Percentiles rank a stretch among this genome's conserved stretches.
phyloP scores from a whole-genome alignment of 2,329 filamentous ascomycete species.

The Penicillium sp. region DNA sequence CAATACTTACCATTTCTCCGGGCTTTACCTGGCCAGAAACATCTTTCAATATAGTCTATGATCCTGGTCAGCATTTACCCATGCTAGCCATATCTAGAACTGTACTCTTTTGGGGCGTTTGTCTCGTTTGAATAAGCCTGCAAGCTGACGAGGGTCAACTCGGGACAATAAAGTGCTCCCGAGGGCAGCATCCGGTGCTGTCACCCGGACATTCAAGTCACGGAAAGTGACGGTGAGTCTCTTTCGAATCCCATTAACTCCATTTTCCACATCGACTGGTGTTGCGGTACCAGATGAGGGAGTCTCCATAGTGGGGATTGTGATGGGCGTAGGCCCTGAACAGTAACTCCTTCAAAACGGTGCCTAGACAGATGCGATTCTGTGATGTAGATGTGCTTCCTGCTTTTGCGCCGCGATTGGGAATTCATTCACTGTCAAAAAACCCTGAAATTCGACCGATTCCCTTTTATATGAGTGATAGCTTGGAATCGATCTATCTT shows the following conservation, averaged over 20 bases:
- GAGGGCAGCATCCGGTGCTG: slow-evolving; percentile 37
- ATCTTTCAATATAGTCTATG: slow-evolving; percentile 41
- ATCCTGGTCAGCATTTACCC: background rate
- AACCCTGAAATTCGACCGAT: background rate
- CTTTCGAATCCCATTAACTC: slow-evolving; percentile 25
- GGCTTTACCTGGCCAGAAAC: slow-evolving; percentile 43
- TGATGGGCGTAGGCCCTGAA: background rate
- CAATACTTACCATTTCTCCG: slow-evolving; percentile 44
- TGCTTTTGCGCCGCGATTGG: background rate
- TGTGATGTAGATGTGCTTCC: background rate
- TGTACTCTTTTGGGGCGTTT: slow-evolving; percentile 30
- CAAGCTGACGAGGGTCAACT: slow-evolving; percentile 32
- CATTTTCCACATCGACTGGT: slow-evolving; percentile 27
- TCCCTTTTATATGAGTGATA: background rate
- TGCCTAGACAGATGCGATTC: background rate
- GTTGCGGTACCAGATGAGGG: slow-evolving; percentile 29
- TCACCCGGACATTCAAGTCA: slow-evolving; percentile 35
- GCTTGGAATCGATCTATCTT: background rate
- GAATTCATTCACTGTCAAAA: background rate
- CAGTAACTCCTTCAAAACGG: background rate
- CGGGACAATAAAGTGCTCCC: slow-evolving; percentile 36
- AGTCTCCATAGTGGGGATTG: slow-evolving; percentile 25
- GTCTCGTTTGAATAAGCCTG: slow-evolving; percentile 19
- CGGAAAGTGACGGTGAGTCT: slow-evolving; percentile 39
- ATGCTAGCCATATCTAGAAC: background rate